Percentiles rank a stretch among this genome's conserved stretches.
Conservation (phyloP, 1,139 yeast species). For the Kodamaea plutei region DNA sequence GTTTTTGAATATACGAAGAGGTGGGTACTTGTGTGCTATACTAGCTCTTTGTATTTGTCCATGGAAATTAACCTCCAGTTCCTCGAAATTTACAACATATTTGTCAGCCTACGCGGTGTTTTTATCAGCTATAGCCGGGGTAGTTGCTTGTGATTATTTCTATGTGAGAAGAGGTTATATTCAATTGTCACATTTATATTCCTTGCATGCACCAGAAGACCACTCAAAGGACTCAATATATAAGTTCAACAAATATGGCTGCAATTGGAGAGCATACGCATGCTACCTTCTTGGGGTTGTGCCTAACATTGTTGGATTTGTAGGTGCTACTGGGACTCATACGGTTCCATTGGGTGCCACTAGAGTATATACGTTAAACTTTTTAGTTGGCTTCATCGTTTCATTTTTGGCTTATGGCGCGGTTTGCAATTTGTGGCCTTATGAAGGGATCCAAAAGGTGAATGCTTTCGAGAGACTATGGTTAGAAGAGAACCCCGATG, state of each 20-base stretch:
- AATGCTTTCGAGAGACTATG: conserved; percentile 54
- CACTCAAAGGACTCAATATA: conserved; percentile 39
- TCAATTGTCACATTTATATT: conserved; percentile 60
- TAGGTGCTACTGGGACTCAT: conserved; percentile 66
- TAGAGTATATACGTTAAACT: conserved; percentile 65
- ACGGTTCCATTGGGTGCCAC: conserved; percentile 75
- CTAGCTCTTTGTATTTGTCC: conserved; percentile 81
- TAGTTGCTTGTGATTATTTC: conserved; percentile 72
- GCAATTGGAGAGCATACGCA: conserved; percentile 76
- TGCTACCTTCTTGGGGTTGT: conserved; percentile 72
- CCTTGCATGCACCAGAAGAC: conserved; percentile 33
- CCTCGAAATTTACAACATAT: conserved; percentile 78
- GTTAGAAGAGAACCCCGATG: conserved; percentile 59
- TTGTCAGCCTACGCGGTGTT: conserved; percentile 84
- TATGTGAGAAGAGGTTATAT: conserved; percentile 71
- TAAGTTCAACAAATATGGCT: conserved; percentile 55
- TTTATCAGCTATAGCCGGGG: conserved; percentile 84
- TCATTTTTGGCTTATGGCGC: conserved; percentile 50
- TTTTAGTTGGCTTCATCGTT: conserved; percentile 66
- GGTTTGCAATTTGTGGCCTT: conserved; percentile 53
- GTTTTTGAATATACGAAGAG: conserved; percentile 62
- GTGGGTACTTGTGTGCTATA: conserved; percentile 74
- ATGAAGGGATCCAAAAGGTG: conserved; percentile 53
- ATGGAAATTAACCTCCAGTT: conserved; percentile 76
- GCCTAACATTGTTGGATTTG: conserved; percentile 85